A percentile compares a stretch with the other conserved stretches of the same genome.
phyloP scores from a whole-genome alignment of 1,284 basidiomycete species.

The Melampsora occidentalis region DNA sequence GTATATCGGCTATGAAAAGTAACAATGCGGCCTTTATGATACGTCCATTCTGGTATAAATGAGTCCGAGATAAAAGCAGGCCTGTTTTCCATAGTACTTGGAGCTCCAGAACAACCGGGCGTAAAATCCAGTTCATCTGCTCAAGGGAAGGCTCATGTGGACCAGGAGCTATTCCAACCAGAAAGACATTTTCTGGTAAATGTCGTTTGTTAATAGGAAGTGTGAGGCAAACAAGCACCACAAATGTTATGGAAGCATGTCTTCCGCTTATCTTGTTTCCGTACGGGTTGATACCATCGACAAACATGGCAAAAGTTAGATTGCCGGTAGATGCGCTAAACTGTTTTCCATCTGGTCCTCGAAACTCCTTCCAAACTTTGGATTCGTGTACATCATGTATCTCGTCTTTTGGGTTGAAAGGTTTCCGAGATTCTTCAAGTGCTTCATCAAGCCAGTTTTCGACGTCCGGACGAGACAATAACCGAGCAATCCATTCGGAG shows the following conservation, averaged over 20 bases:
- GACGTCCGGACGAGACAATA: background rate
- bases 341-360: background rate
- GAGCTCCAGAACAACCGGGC: conserved; percentile 52
- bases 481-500: conserved; percentile 8
- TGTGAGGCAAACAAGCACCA: conserved; percentile 15
- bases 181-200: conserved; percentile 44
- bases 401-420: background rate
- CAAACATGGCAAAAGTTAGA: conserved; percentile 20
- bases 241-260: conserved; percentile 13
- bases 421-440: background rate
- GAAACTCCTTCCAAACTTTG: background rate
- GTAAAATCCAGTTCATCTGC: background rate
- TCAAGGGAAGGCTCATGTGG: conserved; percentile 53
- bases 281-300: conserved; percentile 37
- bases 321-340: background rate
- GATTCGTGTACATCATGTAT: conserved; percentile 12
- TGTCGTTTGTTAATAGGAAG: conserved; percentile 45
- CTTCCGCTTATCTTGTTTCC: background rate
- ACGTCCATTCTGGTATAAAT: conserved; percentile 2
- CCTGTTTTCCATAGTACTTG: conserved; percentile 52
- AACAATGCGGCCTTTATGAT: background rate
- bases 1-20: background rate
- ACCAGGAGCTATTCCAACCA: conserved; percentile 54
- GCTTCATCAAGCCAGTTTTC: background rate
- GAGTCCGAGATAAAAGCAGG: conserved; percentile 35